Base-by-base conservation (phyloP, 2,329 filamentous ascomycete genomes). In the Cryphonectria parasitica region DNA sequence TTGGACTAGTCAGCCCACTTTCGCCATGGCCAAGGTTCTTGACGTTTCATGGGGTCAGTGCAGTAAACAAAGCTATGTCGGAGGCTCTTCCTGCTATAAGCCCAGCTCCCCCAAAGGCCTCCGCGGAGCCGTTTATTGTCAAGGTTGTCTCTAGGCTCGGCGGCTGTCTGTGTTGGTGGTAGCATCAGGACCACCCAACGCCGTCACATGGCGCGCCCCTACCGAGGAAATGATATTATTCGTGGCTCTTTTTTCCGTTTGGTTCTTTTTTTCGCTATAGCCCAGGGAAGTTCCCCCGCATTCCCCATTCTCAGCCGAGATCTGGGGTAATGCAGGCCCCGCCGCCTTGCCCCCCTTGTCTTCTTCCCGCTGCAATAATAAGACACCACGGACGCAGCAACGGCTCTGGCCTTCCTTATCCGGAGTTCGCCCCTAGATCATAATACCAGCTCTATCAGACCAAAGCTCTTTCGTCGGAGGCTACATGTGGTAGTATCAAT, bases 211-310 rank as follows among this genome's bases (percentile, higher is more conserved):
- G 28, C 28, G 54, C 13, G 2, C 8, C 45, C 19, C 19, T 15
- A 6, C 34, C 41, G 28, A 45, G 28, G 25, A 7, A 17, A 1
- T 34, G 10, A 45, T 49, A 31, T 22, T 28, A 64, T 64, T 64
- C 62, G 62, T 64, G 62, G 62, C 25, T 31, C 31, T 52, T 22
- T 49, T 49, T 49, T 11, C 22, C 45, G n/a, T 45, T 22, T 41
- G 41, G n/a, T n/a, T 43, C 17, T 43, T 49, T 7, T 49, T 11
- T 36, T 15, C 34, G 41, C 39, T 25, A 45, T 64, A 45, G 41
- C 25, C 41, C 41, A 52, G 62, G 43, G 22, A 7, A 31, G 10
- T 22, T 64, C 31, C 62, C 62, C 62, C 62, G 62, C 62, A 64
- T 31, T 22, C 22, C n/a, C 41, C 28, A 3, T 3, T 19, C 28